phyloP scores from a whole-genome alignment of 2,329 filamentous ascomycete species.

The Phyllosticta citrichinensis region DNA sequence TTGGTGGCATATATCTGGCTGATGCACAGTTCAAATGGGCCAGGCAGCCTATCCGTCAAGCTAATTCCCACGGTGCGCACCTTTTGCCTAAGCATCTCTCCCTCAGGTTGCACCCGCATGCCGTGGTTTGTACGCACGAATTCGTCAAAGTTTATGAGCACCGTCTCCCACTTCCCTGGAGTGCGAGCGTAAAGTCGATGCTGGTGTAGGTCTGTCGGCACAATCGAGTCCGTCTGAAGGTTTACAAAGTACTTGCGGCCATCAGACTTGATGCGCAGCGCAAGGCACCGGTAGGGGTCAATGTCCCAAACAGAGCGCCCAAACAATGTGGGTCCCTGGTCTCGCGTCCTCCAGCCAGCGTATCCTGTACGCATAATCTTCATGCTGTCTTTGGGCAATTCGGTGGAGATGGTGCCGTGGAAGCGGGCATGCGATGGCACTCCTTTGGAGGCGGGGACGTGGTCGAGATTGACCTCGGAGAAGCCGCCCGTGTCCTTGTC shows the following conservation, averaged over 20 bases:
- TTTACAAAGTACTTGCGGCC: conserved; percentile 91
- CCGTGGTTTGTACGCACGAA: conserved; percentile 95
- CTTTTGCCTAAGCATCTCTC: conserved; percentile 76
- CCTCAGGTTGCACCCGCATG: conserved; percentile 84
- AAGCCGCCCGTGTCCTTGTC: conserved; percentile 81
- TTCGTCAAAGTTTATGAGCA: conserved; percentile 81
- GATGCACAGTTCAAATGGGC: conserved; percentile 78
- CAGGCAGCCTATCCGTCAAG: conserved; percentile 78
- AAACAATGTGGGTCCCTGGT: conserved; percentile 70
- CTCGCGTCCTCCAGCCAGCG: conserved; percentile 78
- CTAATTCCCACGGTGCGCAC: conserved; percentile 79
- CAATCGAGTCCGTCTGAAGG: conserved; percentile 85
- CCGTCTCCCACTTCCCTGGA: conserved; percentile 86
- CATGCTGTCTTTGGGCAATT: conserved; percentile 65
- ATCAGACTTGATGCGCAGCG: conserved; percentile 80
- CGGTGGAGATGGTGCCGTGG: conserved; percentile 77
- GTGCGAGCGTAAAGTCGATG: conserved; percentile 73
- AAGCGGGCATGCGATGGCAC: conserved; percentile 65
- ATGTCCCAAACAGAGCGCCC: conserved; percentile 81
- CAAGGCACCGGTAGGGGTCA: conserved; percentile 79
- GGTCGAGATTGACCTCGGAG: conserved; percentile 64
- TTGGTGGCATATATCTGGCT: conserved; percentile 90
- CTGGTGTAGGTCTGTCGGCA: conserved; percentile 92
- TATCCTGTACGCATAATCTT: conserved; percentile 73
- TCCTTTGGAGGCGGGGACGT: conserved; percentile 37